Evolutionary conservation across 2,329 filamentous ascomycete species (phyloP).

Genomic region (Lithohypha guttulata): DNA sequence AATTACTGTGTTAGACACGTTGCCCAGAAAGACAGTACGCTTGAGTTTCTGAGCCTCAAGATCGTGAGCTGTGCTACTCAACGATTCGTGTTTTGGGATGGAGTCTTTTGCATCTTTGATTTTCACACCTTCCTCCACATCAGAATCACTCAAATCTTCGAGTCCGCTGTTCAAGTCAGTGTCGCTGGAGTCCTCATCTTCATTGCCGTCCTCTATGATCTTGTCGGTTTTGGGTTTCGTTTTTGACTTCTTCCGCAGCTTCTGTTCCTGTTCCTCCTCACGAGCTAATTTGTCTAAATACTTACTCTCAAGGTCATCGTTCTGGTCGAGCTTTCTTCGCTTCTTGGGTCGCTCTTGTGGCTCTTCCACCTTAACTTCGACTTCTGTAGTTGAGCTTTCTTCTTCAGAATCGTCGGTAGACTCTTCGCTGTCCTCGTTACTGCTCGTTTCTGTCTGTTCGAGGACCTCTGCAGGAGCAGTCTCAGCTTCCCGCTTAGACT

Average conservation of each 20-base stretch:
- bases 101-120: conserved; percentile 17
- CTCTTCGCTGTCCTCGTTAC: not conserved
- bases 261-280: conserved; percentile 23
- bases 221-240: conserved; percentile 45
- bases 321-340: conserved; percentile 25
- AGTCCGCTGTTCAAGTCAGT: conserved; percentile 22
- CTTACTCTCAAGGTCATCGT: conserved; percentile 17
- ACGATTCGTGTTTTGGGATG: conserved; percentile 31
- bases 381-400: not conserved
- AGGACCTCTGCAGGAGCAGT: conserved; percentile 22
- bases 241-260: conserved; percentile 26
- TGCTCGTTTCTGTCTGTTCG: conserved; percentile 22
- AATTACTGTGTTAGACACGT: conserved; percentile 75
- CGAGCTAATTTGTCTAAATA: conserved; percentile 21
- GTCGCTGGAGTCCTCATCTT: conserved; percentile 25
- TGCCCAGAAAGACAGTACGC: conserved; percentile 85
- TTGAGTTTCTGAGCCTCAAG: conserved; percentile 59
- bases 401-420: conserved; percentile 11
- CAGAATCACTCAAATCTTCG: conserved; percentile 15
- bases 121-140: conserved; percentile 17
- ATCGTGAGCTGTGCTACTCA: conserved; percentile 24
- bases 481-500: no score
- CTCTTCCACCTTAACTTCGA: conserved; percentile 3
- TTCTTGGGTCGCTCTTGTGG: conserved; percentile 21
- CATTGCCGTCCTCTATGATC: conserved; percentile 23